Evolutionary conservation across 495 filamentous ascomycete species (phyloP), one percentile per base, ranked within the genome.

Genomic region (Penicillium turbatum): DNA sequence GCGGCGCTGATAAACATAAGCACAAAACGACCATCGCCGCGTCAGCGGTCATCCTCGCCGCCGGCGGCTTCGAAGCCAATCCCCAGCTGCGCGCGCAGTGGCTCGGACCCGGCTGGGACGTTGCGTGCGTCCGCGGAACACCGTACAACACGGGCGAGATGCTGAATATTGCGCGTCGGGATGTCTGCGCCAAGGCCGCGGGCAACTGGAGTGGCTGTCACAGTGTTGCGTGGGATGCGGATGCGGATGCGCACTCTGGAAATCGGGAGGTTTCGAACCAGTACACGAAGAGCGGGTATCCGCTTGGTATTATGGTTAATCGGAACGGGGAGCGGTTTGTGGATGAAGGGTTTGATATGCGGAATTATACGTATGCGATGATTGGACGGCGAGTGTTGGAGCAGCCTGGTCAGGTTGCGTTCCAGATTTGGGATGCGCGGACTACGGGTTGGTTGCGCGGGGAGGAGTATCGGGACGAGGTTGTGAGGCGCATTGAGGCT

Each of bases 201-300:
- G 83, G 83, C 0, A 76, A 86, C 45, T 86, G 79, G 72, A 79
- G 76, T 4, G 82, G 83, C 1, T 86, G 83, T 41, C 83, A 86
- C 56, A 75, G 74, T 5, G 76, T 79, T 0, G 77, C 76, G 11
- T 86, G 83, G 84, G 84, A 87, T 54, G 82, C 81, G 0, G 76
- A 82, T 60, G 72, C 82, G 0, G 69, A 75, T 1, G 54, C 68
- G 0, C 57, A 80, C 35, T 63, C 66, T 0, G 82, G 84, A 1
- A 74, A 85, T 43, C 72, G 78, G 6, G 68, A 61, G 12, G 51
- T 79, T 6, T 80, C 82, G 38, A 87, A 87, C 48, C 73, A 83
- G 63, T 87, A 77, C 60, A 87, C 84, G 6, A 87, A 86, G 55
- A 81, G 76, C 13, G 84, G 84, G 4, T 87, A 86, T 51, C 84